These are phyloP conservation scores for Triticum dicoccoides DNA, from an alignment of 176 grass and related monocot species.

Conservation along the genomic window DNA sequence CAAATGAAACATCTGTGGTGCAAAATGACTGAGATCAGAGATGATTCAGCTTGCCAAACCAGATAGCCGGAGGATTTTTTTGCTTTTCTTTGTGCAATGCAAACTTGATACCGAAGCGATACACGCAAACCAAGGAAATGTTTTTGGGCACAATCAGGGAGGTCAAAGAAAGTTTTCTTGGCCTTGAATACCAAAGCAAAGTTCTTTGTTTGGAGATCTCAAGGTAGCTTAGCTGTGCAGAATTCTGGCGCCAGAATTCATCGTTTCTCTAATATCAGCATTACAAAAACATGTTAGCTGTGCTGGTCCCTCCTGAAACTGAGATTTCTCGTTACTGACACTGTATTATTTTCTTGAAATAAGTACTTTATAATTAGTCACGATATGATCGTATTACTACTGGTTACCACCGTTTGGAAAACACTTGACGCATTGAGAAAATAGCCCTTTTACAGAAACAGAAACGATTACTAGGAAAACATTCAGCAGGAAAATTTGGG, in stretches of 20 bases:
- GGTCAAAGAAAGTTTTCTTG: neutral
- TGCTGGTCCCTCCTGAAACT: neutral
- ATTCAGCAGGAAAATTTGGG: neutral
- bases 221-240: neutral
- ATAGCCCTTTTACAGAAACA: too few relatives aligned
- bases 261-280: neutral
- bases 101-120: neutral
- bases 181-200: conserved; percentile 2
- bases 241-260: neutral
- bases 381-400: neutral
- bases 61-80: neutral
- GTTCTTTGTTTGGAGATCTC: neutral
- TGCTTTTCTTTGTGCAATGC: neutral
- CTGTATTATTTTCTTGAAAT: neutral
- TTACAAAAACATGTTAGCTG: neutral
- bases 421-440: too few relatives aligned
- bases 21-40: neutral
- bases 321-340: neutral
- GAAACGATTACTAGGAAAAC: neutral
- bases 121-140: neutral
- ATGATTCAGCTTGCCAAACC: neutral
- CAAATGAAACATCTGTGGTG: neutral
- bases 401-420: neutral
- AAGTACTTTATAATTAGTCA: neutral
- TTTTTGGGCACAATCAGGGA: conserved; percentile 13